phyloP scores from a whole-genome alignment of 2,329 filamentous ascomycete genomes.

The Alternaria viburni region DNA sequence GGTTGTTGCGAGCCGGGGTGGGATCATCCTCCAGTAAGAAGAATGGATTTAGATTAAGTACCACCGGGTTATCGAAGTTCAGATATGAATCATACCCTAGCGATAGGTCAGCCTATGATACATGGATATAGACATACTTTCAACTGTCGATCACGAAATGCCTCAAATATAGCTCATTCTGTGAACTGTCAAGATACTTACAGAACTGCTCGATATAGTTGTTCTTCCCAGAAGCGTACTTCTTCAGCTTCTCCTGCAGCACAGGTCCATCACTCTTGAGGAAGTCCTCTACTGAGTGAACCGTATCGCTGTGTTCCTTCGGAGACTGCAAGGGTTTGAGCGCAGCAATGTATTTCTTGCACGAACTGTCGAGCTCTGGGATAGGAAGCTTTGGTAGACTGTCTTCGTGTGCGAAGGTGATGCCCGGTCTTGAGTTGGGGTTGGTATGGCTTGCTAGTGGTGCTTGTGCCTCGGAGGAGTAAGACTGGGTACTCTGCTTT shows the following conservation, averaged over 20 bases:
- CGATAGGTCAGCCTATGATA: slow-evolving; percentile 27
- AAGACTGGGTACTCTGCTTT: slow-evolving; percentile 60
- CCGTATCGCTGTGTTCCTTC: slow-evolving; percentile 84
- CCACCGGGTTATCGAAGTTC: slow-evolving; percentile 96
- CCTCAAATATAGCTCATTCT: not conserved
- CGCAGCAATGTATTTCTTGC: slow-evolving; percentile 78
- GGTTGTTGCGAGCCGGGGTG: slow-evolving; percentile 93
- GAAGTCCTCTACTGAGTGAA: slow-evolving; percentile 81
- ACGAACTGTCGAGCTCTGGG: slow-evolving; percentile 80
- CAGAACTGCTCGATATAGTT: slow-evolving; percentile 99
- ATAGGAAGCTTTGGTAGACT: slow-evolving; percentile 91
- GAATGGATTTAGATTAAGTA: slow-evolving; percentile 96
- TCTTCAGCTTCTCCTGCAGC: slow-evolving; percentile 86
- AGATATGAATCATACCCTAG: slow-evolving; percentile 98
- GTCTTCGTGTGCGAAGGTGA: slow-evolving; percentile 90
- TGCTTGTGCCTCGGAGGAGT: slow-evolving; percentile 53
- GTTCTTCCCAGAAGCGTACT: slow-evolving; percentile 86
- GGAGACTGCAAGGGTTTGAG: slow-evolving; percentile 80
- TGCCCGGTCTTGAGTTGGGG: slow-evolving; percentile 67
- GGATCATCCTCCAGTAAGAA: slow-evolving; percentile 97
- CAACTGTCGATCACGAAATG: slow-evolving; percentile 11
- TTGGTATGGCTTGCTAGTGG: slow-evolving; percentile 59
- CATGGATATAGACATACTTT: slow-evolving; percentile 5
- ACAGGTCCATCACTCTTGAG: slow-evolving; percentile 79
- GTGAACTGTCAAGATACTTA: slow-evolving; percentile 58